These are phyloP conservation scores for Tulasnella sp. DNA, from an alignment of 768 basidiomycete species.

Conservation along the genomic window DNA sequence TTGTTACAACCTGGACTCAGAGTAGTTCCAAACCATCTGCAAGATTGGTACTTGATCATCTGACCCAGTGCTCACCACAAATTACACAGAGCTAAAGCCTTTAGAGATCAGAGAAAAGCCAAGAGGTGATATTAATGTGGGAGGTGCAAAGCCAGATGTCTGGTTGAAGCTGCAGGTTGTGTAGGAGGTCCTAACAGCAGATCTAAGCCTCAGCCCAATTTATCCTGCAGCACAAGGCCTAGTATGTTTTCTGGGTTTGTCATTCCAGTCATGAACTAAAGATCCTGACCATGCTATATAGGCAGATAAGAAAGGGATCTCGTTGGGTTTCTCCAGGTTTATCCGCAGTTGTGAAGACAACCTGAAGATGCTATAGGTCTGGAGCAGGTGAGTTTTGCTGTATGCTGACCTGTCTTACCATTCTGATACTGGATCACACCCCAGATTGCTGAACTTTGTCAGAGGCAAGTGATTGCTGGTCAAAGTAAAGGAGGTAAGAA, in stretches of 20 bases:
- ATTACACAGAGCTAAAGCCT: conserved; percentile 72
- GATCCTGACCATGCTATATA: conserved; percentile 24
- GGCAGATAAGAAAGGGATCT: conserved; percentile 89
- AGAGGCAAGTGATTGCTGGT: conserved; percentile 73
- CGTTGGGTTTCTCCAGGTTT: conserved; percentile 92
- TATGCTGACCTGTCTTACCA: conserved; percentile 9
- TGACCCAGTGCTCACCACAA: conserved; percentile 73
- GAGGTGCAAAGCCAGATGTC: conserved; percentile 90
- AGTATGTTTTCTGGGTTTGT: conserved; percentile 36
- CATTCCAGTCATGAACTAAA: not conserved
- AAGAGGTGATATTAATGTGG: conserved; percentile 75
- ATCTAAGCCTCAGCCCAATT: conserved; percentile 90
- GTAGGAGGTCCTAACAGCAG: conserved; percentile 97
- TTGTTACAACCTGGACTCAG: conserved; percentile 88
- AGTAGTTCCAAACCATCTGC: conserved; percentile 94
- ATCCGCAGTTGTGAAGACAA: conserved; percentile 91
- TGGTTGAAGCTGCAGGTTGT: conserved; percentile 98
- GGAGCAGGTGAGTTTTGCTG: conserved; percentile 56
- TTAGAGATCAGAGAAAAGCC: conserved; percentile 51
- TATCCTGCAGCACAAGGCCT: conserved; percentile 90
- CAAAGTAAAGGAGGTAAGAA: conserved; percentile 59
- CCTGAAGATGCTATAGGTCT: conserved; percentile 87
- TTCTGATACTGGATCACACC: conserved; percentile 10
- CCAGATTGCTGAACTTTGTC: conserved; percentile 90
- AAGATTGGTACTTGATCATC: conserved; percentile 98